Conservation (phyloP, 2,329 filamentous ascomycete species). For the Paradendryphiella salina region DNA sequence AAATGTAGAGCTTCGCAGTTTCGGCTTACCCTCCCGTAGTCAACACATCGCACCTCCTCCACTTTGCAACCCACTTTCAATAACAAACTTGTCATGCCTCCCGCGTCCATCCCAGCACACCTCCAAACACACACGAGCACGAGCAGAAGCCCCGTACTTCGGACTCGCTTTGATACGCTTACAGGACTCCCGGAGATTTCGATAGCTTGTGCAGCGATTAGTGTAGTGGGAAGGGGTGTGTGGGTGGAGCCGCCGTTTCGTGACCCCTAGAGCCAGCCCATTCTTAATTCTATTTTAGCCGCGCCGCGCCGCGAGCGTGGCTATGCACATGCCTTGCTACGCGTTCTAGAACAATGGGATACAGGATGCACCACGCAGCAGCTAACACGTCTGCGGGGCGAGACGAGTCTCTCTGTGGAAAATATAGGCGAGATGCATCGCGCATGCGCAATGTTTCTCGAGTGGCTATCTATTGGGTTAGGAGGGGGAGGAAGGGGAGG, state of each 20-base stretch:
- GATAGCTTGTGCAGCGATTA: conserved; percentile 17
- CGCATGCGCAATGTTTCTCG: background rate
- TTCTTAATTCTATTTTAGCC: conserved; percentile 19
- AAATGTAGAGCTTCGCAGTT: too few species aligned
- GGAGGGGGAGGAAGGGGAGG: too few species aligned
- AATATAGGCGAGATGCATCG: background rate
- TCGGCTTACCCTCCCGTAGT: too few species aligned
- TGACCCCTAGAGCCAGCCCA: conserved; percentile 5
- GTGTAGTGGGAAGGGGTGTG: background rate
- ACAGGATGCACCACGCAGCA: background rate
- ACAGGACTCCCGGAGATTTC: conserved; percentile 15
- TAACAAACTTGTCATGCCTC: too few species aligned
- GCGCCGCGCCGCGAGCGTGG: background rate
- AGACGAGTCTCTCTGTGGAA: background rate
- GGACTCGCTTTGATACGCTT: background rate
- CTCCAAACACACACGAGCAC: background rate
- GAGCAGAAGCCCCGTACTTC: conserved; percentile 1
- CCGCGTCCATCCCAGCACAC: background rate
- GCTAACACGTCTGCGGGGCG: background rate
- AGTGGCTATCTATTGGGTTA: conserved; percentile 1
- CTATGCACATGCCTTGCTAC: background rate
- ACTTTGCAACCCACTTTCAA: too few species aligned
- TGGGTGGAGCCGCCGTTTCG: conserved; percentile 5
- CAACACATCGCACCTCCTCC: too few species aligned
- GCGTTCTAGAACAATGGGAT: background rate